Base-by-base conservation (phyloP, 306 rosid genomes). In the barrel medic (Medicago truncatula) region DNA sequence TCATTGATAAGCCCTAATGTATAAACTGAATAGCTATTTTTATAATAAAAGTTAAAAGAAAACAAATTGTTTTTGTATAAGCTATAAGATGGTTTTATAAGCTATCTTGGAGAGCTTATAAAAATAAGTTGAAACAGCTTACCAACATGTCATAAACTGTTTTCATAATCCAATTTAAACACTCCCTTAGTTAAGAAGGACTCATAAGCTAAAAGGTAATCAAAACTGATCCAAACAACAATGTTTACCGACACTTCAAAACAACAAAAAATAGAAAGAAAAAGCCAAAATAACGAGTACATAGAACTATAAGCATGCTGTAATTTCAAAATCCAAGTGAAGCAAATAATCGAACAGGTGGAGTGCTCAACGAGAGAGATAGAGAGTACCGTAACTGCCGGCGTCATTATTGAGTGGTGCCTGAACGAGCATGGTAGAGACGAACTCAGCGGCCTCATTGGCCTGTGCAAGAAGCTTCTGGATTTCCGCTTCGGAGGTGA, bases 341-440 rank as follows among this genome's bases (percentile, higher is more conserved):
- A 28, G 31, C 31, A 73, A 81, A 75, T 12, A n/a, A 78, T 16
- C 80, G 67, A 90, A 83, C 85, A 79, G 69, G 68, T 70, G 53
- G 80, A 20, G 73, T 56, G 87, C 89, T 47, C 7, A 23, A 23
- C 18, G 23, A 38, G 71, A 21, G 50, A 44, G 52, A 54, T 14
- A 8, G 78, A 89, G 90, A 88, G 60, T 87, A 92, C 97, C 87
- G 57, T 88, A 95, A 64, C 84, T 87, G 17, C 99, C 96, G 11
- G 78, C 21, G 0, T 64, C 69, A 60, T 93, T 38, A 77, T 87
- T 92, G 65, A 88, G 96, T 54, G 85, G 89, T 47, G 97, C 99
- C 80, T 95, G 97, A 76, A 95, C 90, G 79, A 95, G 75, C 97
- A 90, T 92, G 84, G 77, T 78, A 85, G 92, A 68, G 75, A 95